Evolutionary conservation across 2,329 filamentous ascomycete genomes (phyloP).

Genomic region (Thelonectria blattea): DNA sequence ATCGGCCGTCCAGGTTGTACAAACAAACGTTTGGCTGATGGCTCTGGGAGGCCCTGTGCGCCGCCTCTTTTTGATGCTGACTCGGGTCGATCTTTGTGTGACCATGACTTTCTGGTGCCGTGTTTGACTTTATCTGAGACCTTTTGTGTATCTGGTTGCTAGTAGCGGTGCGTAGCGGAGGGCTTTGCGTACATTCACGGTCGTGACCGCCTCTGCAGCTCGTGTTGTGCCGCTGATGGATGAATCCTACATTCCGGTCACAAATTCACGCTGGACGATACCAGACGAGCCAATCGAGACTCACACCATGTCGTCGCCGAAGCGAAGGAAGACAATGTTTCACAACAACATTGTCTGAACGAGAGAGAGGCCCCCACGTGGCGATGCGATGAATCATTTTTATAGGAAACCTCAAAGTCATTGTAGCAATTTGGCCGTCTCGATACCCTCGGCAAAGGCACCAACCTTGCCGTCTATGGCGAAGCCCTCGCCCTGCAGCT

Average conservation of each 20-base stretch:
- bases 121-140: too few relatives aligned
- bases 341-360: neutral
- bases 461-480: slow-evolving; percentile 81
- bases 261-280: neutral
- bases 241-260: neutral
- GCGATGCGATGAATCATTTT: neutral
- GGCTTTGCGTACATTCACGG: too few relatives aligned
- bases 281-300: neutral
- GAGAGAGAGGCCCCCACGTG: neutral
- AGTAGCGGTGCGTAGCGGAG: too few relatives aligned
- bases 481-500: slow-evolving; percentile 71
- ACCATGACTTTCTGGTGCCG: too few relatives aligned
- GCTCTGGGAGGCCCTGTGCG: too few relatives aligned
- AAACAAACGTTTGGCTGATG: too few relatives aligned
- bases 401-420: neutral
- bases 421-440: slow-evolving; percentile 63
- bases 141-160: too few relatives aligned
- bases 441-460: slow-evolving; percentile 78
- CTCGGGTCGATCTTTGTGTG: too few relatives aligned
- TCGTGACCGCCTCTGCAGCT: neutral
- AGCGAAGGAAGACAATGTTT: neutral
- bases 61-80: too few relatives aligned
- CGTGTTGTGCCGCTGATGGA: neutral
- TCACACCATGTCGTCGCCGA: neutral
- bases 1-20: too few relatives aligned